Conservation (phyloP, 2,329 filamentous ascomycete species). For the Tolypocladium sp. region DNA sequence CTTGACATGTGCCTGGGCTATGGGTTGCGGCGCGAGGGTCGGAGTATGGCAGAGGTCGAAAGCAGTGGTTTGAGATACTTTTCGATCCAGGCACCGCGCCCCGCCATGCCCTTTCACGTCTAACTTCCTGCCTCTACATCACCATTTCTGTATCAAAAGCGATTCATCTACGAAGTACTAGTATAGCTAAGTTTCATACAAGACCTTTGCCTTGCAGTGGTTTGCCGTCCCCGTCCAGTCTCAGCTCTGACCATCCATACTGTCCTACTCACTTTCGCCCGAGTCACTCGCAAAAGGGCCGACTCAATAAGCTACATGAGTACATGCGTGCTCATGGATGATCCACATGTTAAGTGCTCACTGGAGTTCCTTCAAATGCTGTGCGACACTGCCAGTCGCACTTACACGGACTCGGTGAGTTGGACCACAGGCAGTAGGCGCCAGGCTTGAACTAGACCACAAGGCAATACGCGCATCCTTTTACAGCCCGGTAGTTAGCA, state of each 20-base stretch:
- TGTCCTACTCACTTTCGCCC: not conserved
- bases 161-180: no score
- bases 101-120: no score
- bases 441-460: not conserved
- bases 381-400: not conserved
- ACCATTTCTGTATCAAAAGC: no score
- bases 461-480: not conserved
- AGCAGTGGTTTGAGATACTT: no score
- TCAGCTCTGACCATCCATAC: no score
- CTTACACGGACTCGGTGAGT: not conserved
- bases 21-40: not conserved
- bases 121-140: no score
- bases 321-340: not conserved
- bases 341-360: not conserved
- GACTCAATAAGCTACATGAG: not conserved
- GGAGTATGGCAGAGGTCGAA: not conserved
- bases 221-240: no score
- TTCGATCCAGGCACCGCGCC: no score
- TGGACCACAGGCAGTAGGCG: not conserved
- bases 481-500: not conserved
- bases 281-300: not conserved
- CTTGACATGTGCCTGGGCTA: not conserved
- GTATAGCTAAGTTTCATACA: no score
- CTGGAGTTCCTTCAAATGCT: not conserved
- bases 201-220: no score